Conservation (phyloP, 306 rosid species). For the Cercis canadensis region DNA sequence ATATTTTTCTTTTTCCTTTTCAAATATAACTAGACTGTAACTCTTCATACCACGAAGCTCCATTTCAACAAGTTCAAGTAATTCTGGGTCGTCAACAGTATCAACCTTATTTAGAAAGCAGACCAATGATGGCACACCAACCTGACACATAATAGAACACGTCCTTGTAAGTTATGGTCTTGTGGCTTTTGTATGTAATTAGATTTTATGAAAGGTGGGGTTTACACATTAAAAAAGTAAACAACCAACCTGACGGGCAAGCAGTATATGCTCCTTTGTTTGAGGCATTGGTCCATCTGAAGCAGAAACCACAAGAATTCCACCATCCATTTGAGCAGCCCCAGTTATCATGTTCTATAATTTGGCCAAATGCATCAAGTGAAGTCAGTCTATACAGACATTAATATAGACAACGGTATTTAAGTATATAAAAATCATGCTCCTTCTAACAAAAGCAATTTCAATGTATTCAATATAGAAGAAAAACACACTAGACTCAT, state of each 20-base stretch:
- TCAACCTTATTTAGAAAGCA: conserved; percentile 90
- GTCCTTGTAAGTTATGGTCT: not conserved
- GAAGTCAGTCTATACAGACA: not conserved
- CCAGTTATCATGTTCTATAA: conserved; percentile 96
- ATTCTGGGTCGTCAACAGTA: conserved; percentile 82
- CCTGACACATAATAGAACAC: conserved; percentile 48
- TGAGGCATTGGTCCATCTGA: conserved; percentile 99
- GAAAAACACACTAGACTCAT: not conserved
- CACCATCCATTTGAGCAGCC: conserved; percentile 99
- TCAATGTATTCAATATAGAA: not conserved
- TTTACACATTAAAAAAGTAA: not conserved
- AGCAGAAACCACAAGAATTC: conserved; percentile 93
- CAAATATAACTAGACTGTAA: conserved; percentile 13
- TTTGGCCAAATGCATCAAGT: conserved; percentile 25
- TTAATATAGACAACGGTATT: not conserved
- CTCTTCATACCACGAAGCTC: conserved; percentile 78
- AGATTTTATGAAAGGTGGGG: conserved; percentile 6
- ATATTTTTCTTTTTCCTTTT: not conserved
- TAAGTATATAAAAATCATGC: not conserved
- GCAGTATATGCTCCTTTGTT: conserved; percentile 92
- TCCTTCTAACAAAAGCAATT: too few species aligned
- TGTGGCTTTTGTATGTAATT: not conserved
- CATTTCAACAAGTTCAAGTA: conserved; percentile 93
- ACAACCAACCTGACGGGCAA: conserved; percentile 78
- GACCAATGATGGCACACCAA: conserved; percentile 94